These are phyloP conservation scores for Aspergillus bombycis DNA, from an alignment of 2,329 filamentous ascomycete species.

Conservation along the genomic window DNA sequence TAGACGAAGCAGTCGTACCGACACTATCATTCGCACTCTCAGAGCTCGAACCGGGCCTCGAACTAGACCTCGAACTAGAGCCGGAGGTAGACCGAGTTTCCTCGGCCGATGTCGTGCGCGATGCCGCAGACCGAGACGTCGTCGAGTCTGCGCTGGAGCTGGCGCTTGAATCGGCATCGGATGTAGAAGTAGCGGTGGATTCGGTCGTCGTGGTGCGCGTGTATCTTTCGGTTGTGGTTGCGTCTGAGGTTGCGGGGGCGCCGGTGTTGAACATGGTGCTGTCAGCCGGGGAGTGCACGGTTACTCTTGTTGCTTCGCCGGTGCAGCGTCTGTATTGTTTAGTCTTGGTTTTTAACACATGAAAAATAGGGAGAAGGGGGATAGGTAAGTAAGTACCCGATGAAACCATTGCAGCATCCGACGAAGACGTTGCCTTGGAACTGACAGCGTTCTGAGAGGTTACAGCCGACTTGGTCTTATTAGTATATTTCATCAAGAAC, in stretches of 20 bases:
- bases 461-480: constrained; percentile 12
- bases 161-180: neutral
- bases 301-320: constrained; percentile 10
- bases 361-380: neutral
- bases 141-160: neutral
- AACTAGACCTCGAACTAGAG: neutral
- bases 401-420: constrained; percentile 12
- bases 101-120: neutral
- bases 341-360: no score
- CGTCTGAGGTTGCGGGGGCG: neutral
- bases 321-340: constrained; percentile 8
- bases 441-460: constrained; percentile 8
- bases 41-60: neutral
- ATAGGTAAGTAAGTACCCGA: neutral
- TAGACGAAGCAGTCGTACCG: neutral
- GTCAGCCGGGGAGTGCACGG: constrained; percentile 9
- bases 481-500: neutral
- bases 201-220: neutral
- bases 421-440: constrained; percentile 17
- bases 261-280: neutral
- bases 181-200: neutral
- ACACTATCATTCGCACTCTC: neutral
- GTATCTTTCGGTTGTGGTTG: neutral
- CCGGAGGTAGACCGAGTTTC: neutral
- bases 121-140: neutral